Conservation (phyloP, 257 asterid species). For the Fraxinus pennsylvanica region DNA sequence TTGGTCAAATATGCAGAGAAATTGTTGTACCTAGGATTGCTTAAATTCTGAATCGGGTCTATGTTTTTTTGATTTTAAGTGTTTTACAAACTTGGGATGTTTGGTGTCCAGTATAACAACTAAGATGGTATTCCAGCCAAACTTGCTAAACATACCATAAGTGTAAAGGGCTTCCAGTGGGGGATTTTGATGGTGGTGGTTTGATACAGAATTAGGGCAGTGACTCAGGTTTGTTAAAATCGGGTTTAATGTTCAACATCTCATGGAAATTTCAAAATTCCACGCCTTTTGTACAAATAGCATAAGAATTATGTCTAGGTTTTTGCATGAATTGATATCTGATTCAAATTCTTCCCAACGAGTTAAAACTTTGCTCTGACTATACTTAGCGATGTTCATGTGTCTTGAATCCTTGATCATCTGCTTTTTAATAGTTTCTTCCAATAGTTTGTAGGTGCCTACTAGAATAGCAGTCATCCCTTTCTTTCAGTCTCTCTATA, state of each 20-base stretch:
- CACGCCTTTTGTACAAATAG: not conserved
- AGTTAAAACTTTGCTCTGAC: not conserved
- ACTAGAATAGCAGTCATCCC: conserved; percentile 5
- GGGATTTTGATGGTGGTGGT: not conserved
- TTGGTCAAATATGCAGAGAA: not conserved
- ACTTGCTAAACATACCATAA: not conserved
- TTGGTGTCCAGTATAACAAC: too few relatives aligned
- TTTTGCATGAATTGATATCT: not conserved
- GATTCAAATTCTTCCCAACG: not conserved
- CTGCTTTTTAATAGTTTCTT: not conserved
- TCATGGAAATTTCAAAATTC: not conserved
- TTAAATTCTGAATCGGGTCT: not conserved
- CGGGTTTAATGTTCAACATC: not conserved
- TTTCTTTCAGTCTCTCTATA: conserved; percentile 15
- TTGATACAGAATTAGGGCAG: not conserved
- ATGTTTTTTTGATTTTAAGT: not conserved
- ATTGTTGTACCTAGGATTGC: not conserved
- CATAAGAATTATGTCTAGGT: not conserved
- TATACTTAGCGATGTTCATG: not conserved
- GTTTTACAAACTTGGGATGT: not conserved
- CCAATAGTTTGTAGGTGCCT: not conserved
- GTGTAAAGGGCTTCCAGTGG: not conserved
- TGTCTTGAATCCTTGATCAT: conserved; percentile 14
- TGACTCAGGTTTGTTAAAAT: not conserved
- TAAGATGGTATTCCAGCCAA: not conserved